Conservation (phyloP, 441 rosid genomes). For the Croton laevigatus region DNA sequence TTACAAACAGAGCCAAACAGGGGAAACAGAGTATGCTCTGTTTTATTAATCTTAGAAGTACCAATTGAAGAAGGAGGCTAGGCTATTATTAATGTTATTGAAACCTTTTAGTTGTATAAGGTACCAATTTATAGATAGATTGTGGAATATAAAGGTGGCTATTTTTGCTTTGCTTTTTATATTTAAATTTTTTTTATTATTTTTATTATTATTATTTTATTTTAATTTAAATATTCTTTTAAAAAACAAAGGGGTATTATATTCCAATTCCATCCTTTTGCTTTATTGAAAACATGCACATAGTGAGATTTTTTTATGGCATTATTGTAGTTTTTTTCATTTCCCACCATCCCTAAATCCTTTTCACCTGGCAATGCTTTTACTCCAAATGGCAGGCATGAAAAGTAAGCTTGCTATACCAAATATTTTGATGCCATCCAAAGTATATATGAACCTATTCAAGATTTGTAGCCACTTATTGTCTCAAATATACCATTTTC, state of each 20-base stretch:
- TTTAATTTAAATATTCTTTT: background rate
- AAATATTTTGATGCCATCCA: background rate
- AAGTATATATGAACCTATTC: background rate
- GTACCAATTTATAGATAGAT: conserved; percentile 29
- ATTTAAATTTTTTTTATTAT: background rate
- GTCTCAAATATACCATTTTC: background rate
- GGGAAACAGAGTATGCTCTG: conserved; percentile 27
- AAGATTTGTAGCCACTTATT: conserved; percentile 9
- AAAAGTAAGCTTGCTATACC: background rate
- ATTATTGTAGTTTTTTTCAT: conserved; percentile 22
- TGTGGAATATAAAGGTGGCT: conserved; percentile 1
- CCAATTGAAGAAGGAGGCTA: conserved; percentile 17
- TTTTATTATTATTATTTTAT: background rate
- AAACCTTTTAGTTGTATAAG: conserved; percentile 6
- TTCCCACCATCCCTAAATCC: conserved; percentile 18
- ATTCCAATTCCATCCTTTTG: conserved; percentile 29
- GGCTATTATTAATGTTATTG: conserved; percentile 4
- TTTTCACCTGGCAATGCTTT: conserved; percentile 11
- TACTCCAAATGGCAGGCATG: conserved; percentile 8
- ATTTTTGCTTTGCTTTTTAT: background rate
- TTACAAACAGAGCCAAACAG: conserved; percentile 19
- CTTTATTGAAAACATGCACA: conserved; percentile 25
- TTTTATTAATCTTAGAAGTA: background rate
- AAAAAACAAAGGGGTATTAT: conserved; percentile 1
- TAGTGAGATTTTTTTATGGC: conserved; percentile 24